These are phyloP conservation scores for Austroboletus rostrupii DNA, from an alignment of 1,284 basidiomycete genomes.

Conservation along the genomic window DNA sequence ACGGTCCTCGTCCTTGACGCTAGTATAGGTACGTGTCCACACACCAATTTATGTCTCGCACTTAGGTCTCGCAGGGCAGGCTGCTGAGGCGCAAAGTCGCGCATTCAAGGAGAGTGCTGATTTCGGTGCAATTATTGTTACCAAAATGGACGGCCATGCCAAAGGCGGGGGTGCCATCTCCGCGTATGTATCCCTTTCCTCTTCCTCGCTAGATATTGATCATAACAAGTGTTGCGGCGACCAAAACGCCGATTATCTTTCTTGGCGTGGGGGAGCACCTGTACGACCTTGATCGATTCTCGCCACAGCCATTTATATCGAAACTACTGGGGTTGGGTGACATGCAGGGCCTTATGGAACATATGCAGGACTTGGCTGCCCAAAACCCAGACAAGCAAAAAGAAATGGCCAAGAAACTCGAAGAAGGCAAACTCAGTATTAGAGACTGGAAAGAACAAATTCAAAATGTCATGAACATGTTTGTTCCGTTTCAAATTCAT, in stretches of 20 bases:
- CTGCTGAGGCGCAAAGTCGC: constrained; percentile 91
- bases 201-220: constrained; percentile 9
- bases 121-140: constrained; percentile 98
- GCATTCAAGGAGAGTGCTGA: constrained; percentile 98
- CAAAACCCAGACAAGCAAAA: constrained; percentile 96
- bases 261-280: constrained; percentile 97
- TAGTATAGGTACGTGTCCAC: constrained; percentile 59
- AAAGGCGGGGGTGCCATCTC: constrained; percentile 99
- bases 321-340: constrained; percentile 96
- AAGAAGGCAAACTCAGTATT: constrained; percentile 94
- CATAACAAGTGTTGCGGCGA: constrained; percentile 83
- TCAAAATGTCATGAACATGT: constrained; percentile 97
- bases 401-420: constrained; percentile 97
- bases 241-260: constrained; percentile 98
- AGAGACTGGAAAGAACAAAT: constrained; percentile 98
- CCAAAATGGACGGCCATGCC: constrained; percentile 99
- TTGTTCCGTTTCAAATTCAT: constrained; percentile 27
- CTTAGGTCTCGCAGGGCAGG: constrained; percentile 68
- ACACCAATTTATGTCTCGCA: neutral
- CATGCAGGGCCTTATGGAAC: constrained; percentile 94
- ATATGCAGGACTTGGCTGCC: constrained; percentile 92
- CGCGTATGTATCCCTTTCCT: constrained; percentile 59
- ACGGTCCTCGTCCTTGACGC: constrained; percentile 88
- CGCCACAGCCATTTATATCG: constrained; percentile 95
- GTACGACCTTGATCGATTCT: constrained; percentile 92